Evolutionary conservation across 192 early-diverging fungal genomes (phyloP).

Genomic region (Glomus cerebriforme): DNA sequence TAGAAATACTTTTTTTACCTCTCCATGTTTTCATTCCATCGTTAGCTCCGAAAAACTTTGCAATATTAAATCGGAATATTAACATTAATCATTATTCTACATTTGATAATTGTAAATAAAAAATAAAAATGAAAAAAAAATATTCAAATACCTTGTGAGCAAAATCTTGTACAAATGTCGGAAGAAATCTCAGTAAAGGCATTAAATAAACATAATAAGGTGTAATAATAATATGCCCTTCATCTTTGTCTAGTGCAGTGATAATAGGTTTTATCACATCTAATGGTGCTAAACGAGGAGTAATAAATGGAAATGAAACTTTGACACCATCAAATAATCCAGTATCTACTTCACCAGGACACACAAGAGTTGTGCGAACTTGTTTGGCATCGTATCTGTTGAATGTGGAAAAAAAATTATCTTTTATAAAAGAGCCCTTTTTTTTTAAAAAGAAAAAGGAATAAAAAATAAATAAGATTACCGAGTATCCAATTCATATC

Average conservation of each 20-base stretch:
- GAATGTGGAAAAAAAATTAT: neutral
- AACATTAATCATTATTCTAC: neutral
- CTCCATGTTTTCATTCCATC: constrained; percentile 30
- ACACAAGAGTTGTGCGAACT: constrained; percentile 69
- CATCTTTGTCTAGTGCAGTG: constrained; percentile 53
- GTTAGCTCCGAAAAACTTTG: neutral
- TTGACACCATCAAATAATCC: constrained; percentile 70
- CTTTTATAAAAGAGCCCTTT: neutral
- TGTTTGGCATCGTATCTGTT: constrained; percentile 55
- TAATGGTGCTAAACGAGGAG: constrained; percentile 59
- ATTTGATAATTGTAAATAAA: neutral
- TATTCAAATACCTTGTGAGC: constrained; percentile 24
- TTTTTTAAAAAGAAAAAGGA: neutral
- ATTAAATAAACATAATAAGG: constrained; percentile 44
- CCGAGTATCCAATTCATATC: constrained; percentile 63
- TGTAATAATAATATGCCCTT: constrained; percentile 50
- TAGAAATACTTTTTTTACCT: neutral
- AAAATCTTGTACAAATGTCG: constrained; percentile 40
- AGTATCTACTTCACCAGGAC: constrained; percentile 71
- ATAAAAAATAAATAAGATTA: neutral
- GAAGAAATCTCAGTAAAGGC: constrained; percentile 42
- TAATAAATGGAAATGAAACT: constrained; percentile 60
- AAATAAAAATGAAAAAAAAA: too few species aligned
- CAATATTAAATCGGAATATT: neutral
- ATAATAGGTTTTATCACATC: constrained; percentile 64